These are phyloP conservation scores for Boletus subluridellus DNA, from an alignment of 1,284 basidiomycete species.

Conservation along the genomic window DNA sequence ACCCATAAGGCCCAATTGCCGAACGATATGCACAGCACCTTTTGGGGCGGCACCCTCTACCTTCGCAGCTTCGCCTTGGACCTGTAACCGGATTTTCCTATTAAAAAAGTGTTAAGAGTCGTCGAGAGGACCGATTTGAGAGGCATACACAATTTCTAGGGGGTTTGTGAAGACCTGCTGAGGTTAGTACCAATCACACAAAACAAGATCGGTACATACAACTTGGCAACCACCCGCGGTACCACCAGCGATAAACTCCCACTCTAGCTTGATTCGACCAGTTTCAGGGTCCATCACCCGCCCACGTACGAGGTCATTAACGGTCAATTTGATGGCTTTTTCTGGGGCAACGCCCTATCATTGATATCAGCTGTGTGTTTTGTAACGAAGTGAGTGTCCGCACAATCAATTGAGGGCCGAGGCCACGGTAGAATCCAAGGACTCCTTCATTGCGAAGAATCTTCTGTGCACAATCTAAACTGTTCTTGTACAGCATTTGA, in stretches of 20 bases:
- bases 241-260: slow-evolving; percentile 92
- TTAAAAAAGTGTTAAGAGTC: slow-evolving; percentile 12
- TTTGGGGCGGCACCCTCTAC: slow-evolving; percentile 73
- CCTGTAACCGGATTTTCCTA: slow-evolving; percentile 94
- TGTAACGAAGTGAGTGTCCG: slow-evolving; percentile 27
- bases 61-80: slow-evolving; percentile 93
- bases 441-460: slow-evolving; percentile 95
- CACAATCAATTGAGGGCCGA: slow-evolving; percentile 92
- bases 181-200: slow-evolving; percentile 16
- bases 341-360: slow-evolving; percentile 93
- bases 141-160: slow-evolving; percentile 80
- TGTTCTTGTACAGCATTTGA: slow-evolving; percentile 92
- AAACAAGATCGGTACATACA: slow-evolving; percentile 49
- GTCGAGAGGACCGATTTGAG: neutral
- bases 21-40: slow-evolving; percentile 90
- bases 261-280: slow-evolving; percentile 80
- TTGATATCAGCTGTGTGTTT: slow-evolving; percentile 9
- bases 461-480: slow-evolving; percentile 89
- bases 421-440: slow-evolving; percentile 92
- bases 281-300: slow-evolving; percentile 91
- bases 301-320: slow-evolving; percentile 89
- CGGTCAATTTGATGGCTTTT: slow-evolving; percentile 95
- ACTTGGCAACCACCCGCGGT: slow-evolving; percentile 97
- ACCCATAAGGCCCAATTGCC: slow-evolving; percentile 88
- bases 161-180: slow-evolving; percentile 91